Percentiles rank a stretch among this genome's conserved stretches.
These are phyloP conservation scores for Blastocystis sp. DNA, from an alignment of 352 stramenopile species.

Conservation along the genomic window DNA sequence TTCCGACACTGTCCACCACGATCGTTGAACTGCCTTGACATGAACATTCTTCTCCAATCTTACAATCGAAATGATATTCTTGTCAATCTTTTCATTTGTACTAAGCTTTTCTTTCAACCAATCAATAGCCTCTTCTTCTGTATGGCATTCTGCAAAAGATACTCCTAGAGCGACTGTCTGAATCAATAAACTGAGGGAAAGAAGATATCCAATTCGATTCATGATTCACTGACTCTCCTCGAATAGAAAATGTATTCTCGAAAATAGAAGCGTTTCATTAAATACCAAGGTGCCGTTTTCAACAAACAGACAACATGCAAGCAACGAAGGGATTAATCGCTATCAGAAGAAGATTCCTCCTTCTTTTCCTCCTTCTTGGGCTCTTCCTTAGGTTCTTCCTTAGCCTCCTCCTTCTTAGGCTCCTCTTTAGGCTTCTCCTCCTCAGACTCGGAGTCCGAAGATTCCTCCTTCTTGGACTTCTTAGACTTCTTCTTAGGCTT, in stretches of 20 bases:
- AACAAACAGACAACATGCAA: conserved; percentile 24
- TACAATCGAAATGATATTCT: conserved; percentile 61
- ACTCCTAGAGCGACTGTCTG: neutral
- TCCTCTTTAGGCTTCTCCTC: conserved; percentile 47
- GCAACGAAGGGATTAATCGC: conserved; percentile 32
- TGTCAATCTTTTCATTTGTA: conserved; percentile 47
- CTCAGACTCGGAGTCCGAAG: neutral
- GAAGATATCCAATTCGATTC: conserved; percentile 29
- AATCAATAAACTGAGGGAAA: conserved; percentile 1
- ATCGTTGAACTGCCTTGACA: conserved; percentile 55
- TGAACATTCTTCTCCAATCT: neutral
- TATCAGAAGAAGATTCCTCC: conserved; percentile 31
- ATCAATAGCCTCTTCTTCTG: conserved; percentile 43
- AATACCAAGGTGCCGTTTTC: neutral
- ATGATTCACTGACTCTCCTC: neutral
- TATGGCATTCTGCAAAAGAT: conserved; percentile 26
- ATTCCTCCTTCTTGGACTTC: conserved; percentile 61
- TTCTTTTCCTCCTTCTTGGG: conserved; percentile 16
- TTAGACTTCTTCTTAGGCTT: conserved; percentile 57
- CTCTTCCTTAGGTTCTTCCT: neutral
- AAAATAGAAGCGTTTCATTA: conserved; percentile 26
- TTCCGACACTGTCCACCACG: conserved; percentile 49
- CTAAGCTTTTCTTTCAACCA: conserved; percentile 23
- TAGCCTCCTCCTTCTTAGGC: neutral
- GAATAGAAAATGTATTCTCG: neutral